Conservation (phyloP, 1,284 basidiomycete genomes). For the Heliocybe sulcata region DNA sequence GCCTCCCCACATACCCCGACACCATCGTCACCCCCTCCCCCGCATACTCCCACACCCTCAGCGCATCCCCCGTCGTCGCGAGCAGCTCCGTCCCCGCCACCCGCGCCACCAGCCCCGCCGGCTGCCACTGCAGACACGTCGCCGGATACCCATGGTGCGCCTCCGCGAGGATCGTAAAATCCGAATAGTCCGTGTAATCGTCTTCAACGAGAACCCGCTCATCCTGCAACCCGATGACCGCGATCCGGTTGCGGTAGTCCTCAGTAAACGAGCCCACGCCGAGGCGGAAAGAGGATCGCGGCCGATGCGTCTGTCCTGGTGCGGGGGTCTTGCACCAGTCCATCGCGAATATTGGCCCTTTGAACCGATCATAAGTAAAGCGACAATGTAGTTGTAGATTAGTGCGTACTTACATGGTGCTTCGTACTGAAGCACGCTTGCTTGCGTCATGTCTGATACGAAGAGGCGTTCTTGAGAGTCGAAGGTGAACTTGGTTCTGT, state of each 20-base stretch:
- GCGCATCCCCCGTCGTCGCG: conserved; percentile 85
- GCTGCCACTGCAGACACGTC: conserved; percentile 80
- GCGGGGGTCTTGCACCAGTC: conserved; percentile 82
- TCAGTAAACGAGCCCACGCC: conserved; percentile 76
- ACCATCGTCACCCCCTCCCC: conserved; percentile 49
- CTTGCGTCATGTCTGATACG: conserved; percentile 42
- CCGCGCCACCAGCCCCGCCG: conserved; percentile 51
- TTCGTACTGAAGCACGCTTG: conserved; percentile 64
- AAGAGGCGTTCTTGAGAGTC: neutral
- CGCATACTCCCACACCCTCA: conserved; percentile 84
- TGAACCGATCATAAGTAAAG: conserved; percentile 7
- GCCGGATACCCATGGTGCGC: conserved; percentile 80
- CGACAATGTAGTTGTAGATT: conserved; percentile 7
- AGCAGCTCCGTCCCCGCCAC: conserved; percentile 74
- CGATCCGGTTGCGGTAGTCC: conserved; percentile 75
- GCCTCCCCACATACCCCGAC: conserved; percentile 66
- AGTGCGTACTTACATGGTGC: conserved; percentile 53
- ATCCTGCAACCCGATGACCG: conserved; percentile 75
- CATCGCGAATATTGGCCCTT: conserved; percentile 77
- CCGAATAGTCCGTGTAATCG: conserved; percentile 72
- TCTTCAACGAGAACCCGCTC: conserved; percentile 79
- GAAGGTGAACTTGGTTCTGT: no score
- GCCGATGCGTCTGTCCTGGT: conserved; percentile 62
- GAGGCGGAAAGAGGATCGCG: conserved; percentile 73
- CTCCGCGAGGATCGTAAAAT: conserved; percentile 77